A percentile compares a stretch with the other conserved stretches of the same genome.
These are phyloP conservation scores for Nakazawaea sp. DNA, from an alignment of 805 yeast genomes.

Conservation along the genomic window DNA sequence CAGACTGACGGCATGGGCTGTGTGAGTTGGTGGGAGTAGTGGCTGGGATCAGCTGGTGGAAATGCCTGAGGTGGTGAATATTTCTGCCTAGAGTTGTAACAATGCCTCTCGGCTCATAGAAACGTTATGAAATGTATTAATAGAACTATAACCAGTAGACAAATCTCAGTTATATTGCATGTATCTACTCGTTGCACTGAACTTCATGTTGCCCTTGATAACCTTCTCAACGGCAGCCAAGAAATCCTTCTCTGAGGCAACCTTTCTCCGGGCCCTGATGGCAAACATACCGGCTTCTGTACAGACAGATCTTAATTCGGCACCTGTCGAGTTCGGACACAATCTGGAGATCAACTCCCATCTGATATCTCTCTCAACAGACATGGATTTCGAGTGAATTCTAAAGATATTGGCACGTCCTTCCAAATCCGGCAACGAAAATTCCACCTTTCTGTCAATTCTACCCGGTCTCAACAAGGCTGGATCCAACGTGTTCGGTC, in stretches of 20 bases:
- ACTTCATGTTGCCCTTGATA: conserved; percentile 96
- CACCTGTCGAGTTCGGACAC: conserved; percentile 98
- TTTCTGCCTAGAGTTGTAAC: too few species aligned
- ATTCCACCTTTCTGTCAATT: conserved; percentile 97
- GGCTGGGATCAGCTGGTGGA: background rate
- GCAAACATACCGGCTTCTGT: conserved; percentile 99
- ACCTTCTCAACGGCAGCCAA: conserved; percentile 97
- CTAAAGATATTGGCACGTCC: conserved; percentile 97
- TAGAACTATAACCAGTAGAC: too few species aligned
- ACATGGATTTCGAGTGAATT: conserved; percentile 96
- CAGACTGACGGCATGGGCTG: conserved; percentile 97
- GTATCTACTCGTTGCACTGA: conserved; percentile 93
- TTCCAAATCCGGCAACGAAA: conserved; percentile 91
- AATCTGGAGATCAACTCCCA: conserved; percentile 97
- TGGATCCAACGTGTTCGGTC: conserved; percentile 97
- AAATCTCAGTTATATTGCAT: conserved; percentile 99
- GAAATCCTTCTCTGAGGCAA: conserved; percentile 97
- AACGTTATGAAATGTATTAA: too few species aligned
- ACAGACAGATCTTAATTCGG: conserved; percentile 96
- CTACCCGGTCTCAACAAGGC: conserved; percentile 98
- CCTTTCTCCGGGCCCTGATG: conserved; percentile 95
- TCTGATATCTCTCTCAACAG: conserved; percentile 93
- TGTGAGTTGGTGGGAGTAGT: conserved; percentile 90
- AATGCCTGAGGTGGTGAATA: too few species aligned
- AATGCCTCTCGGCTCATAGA: too few species aligned